Base-by-base conservation (phyloP, 176 grass and related monocot species). In the Calamus simplicifolius region DNA sequence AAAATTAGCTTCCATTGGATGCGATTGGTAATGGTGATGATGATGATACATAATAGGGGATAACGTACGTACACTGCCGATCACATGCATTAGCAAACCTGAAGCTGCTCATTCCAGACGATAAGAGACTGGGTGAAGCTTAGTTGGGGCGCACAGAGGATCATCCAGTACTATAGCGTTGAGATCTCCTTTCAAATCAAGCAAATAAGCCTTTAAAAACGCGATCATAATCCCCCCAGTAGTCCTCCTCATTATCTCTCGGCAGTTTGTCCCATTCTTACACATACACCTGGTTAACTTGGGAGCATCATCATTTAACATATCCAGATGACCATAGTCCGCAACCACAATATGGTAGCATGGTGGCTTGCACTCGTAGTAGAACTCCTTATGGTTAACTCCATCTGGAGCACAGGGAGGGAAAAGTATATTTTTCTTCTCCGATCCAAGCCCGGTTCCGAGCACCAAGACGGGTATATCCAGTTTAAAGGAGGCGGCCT, bases 371-470 rank as follows among this genome's bases (percentile, higher is more conserved):
- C 80, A 84, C 63, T 89, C 77, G 17, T 8, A 0, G 61, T 84
- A 89, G 64, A 84, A 89, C 23, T 89, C 80, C 4, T 3, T 31
- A 55, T 89, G 85, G 69, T 68, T 84, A 5, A 89, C 81, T 19
- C 50, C 77, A 6, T 25, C 56, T 1, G 85, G 85, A 17, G 81
- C 76, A 38, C 85, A 81, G 0, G 85, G 26, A 4, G 85, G 85
- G 35, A 54, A 67, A 29, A 88, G 3, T 17, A 54, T 51, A 49
- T 75, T 85, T 27, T 43, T 76, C 48, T 69, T 61, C 52, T 84
- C 80, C 1, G 80, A 72, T 4, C 85, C 76, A 13, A 81, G 61
- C 50, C 77, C 80, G 1, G 76, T 84, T 30, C 85, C 81, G 19
- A 89, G 21, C 16, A 89, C 81, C 64, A 84, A 14, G 25, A 73